phyloP scores from a whole-genome alignment of 1,139 yeast genomes.

The Diutina siamensis region DNA sequence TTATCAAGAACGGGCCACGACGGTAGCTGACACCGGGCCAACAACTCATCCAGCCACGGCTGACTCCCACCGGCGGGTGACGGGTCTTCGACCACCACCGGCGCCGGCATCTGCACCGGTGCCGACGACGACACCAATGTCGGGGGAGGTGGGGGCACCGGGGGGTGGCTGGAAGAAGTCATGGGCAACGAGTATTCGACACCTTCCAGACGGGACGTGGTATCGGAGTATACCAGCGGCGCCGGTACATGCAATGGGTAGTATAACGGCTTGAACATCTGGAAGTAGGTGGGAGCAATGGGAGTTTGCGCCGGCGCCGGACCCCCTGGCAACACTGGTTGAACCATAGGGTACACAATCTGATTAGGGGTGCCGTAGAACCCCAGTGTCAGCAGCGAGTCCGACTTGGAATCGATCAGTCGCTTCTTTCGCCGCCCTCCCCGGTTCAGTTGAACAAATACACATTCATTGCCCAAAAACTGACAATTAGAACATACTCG shows the following conservation, averaged over 20 bases:
- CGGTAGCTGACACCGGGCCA: slow-evolving; percentile 29
- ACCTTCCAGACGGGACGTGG: too few species aligned
- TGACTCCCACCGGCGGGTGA: too few species aligned
- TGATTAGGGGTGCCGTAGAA: too few species aligned
- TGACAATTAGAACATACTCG: slow-evolving; percentile 39
- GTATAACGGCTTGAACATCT: background rate
- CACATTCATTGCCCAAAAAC: slow-evolving; percentile 37
- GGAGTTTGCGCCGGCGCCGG: background rate
- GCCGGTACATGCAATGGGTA: background rate
- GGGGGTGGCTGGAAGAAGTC: too few species aligned
- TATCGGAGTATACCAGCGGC: background rate
- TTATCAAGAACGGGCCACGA: slow-evolving; percentile 22
- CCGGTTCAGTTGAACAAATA: slow-evolving; percentile 46
- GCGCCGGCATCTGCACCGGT: too few species aligned
- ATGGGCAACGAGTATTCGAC: too few species aligned
- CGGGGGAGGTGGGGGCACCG: too few species aligned
- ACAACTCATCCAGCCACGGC: slow-evolving; percentile 6
- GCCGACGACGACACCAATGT: background rate
- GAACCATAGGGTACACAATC: too few species aligned
- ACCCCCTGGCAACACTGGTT: too few species aligned
- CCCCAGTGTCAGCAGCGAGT: background rate
- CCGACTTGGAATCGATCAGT: background rate
- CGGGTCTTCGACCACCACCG: too few species aligned
- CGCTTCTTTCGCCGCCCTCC: slow-evolving; percentile 44
- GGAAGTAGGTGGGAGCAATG: background rate